Percentiles rank a stretch among this genome's conserved stretches.
Conservation (phyloP, 2,329 filamentous ascomycete genomes). For the Tolypocladium pustulatum region DNA sequence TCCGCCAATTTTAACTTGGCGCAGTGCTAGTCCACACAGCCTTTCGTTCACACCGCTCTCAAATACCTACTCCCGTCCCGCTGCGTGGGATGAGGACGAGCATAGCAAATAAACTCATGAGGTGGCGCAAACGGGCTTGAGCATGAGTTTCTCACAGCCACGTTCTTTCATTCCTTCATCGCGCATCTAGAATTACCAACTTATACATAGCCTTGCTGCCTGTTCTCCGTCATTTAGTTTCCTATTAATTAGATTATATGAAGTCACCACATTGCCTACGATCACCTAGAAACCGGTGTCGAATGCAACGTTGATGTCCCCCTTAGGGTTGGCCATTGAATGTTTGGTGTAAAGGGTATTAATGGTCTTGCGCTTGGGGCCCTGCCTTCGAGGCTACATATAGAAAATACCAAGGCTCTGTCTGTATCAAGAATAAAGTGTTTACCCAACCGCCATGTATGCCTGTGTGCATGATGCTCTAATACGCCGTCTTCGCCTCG, state of each 20-base stretch:
- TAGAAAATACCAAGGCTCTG: background rate
- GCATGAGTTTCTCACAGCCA: background rate
- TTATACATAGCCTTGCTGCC: background rate
- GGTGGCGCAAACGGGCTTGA: background rate
- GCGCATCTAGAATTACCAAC: background rate
- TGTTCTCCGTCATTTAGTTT: background rate
- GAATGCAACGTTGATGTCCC: background rate
- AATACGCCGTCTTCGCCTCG: slow-evolving; percentile 4
- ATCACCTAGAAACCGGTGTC: background rate
- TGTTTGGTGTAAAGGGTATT: background rate
- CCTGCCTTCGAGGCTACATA: background rate
- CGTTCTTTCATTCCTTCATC: background rate
- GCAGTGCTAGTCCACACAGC: background rate
- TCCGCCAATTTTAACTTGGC: slow-evolving; percentile 12
- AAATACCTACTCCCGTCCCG: background rate
- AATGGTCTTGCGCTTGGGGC: background rate
- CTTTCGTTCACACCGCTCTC: background rate
- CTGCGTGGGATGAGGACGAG: background rate
- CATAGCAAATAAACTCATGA: background rate
- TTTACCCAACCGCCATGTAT: background rate
- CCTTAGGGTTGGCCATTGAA: background rate
- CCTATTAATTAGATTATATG: background rate
- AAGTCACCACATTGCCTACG: background rate
- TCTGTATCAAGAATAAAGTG: background rate
- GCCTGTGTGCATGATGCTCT: background rate